Base-by-base conservation (phyloP, 305 asterid genomes). In the Fraxinus xanthoxyloides region DNA sequence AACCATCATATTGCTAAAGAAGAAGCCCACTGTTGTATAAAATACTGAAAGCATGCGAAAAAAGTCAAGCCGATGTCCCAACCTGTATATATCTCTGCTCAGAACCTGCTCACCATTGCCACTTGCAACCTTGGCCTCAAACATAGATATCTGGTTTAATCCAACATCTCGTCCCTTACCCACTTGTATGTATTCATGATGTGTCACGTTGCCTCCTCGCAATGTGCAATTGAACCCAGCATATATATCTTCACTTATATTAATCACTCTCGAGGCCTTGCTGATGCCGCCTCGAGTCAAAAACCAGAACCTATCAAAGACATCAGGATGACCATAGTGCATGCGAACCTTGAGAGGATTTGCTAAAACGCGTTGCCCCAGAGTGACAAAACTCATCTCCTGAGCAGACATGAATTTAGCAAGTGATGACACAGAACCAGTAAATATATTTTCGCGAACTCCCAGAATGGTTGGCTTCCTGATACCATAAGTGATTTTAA, bases 111-210 rank as follows among this genome's bases (percentile, higher is more conserved):
- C 98, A 4, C 98, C 98, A 9, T 94, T 94, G 73, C 98, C 98
- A 83, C 97, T 90, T 1, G 98, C 97, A 82, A 95, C 98, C 83
- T 95, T 95, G 40, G 99, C 99, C 91, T 95, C 99, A 77, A 95
- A 95, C 97, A 95, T 92, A 77, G 99, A 90, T 65, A 95, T 94
- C 88, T 95, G 99, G 89, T 95, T 95, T 87, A 95, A 81, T 70
- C 99, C 99, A 35, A 95, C 99, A 83, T 95, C 99, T 77, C 99
- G 86, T 86, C 99, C 99, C 83, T 95, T 95, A 13, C 99, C 99
- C 36, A 95, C 99, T 85, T 95, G 99, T 77, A 95, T 92, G 87
- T 95, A 95, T 80, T 95, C 99, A 78, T 95, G 98, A 86, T 95
- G 99, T 19, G 99, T 93, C 83, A 95, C 97, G 48, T 91, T 95